These are phyloP conservation scores for Kuraishia ogatae DNA, from an alignment of 805 yeast genomes.

Conservation along the genomic window DNA sequence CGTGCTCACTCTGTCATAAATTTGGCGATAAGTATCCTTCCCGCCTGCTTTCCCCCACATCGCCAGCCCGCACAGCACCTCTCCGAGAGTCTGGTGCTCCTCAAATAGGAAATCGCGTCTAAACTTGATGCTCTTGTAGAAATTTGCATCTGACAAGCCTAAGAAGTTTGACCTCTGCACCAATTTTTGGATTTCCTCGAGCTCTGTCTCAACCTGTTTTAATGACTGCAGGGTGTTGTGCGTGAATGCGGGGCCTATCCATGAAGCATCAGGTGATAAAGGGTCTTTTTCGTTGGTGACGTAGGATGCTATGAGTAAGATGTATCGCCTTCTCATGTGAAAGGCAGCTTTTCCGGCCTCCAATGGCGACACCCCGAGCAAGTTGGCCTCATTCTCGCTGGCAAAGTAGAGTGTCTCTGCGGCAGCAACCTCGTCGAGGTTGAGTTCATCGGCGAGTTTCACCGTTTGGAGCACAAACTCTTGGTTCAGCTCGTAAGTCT, in stretches of 20 bases:
- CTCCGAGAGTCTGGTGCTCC: slow-evolving; percentile 68
- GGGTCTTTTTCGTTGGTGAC: slow-evolving; percentile 16
- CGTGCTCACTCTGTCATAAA: slow-evolving; percentile 29
- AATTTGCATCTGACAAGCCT: slow-evolving; percentile 37
- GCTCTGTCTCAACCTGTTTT: slow-evolving; percentile 44
- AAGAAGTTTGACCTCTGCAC: slow-evolving; percentile 45
- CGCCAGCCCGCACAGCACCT: slow-evolving; percentile 46
- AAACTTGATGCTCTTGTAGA: slow-evolving; percentile 41
- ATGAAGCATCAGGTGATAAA: background rate
- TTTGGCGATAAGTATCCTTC: slow-evolving; percentile 21
- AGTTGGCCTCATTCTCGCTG: slow-evolving; percentile 19
- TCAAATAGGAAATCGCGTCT: slow-evolving; percentile 54
- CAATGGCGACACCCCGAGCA: slow-evolving; percentile 36
- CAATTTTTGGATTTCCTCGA: slow-evolving; percentile 43
- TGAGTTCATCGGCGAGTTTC: slow-evolving; percentile 51
- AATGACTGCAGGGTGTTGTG: slow-evolving; percentile 45
- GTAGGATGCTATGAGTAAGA: slow-evolving; percentile 56
- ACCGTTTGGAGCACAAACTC: slow-evolving; percentile 56
- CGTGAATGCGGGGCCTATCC: slow-evolving; percentile 15
- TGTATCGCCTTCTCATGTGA: slow-evolving; percentile 60
- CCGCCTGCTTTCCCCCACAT: slow-evolving; percentile 11
- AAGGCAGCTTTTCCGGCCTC: slow-evolving; percentile 64
- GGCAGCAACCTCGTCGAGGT: slow-evolving; percentile 68
- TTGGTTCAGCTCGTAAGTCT: slow-evolving; percentile 52
- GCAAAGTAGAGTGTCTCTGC: slow-evolving; percentile 61